Percentiles rank a stretch among this genome's conserved stretches.
Conservation (phyloP, 2,329 filamentous ascomycete species). For the Raffaelea ambrosiae region DNA sequence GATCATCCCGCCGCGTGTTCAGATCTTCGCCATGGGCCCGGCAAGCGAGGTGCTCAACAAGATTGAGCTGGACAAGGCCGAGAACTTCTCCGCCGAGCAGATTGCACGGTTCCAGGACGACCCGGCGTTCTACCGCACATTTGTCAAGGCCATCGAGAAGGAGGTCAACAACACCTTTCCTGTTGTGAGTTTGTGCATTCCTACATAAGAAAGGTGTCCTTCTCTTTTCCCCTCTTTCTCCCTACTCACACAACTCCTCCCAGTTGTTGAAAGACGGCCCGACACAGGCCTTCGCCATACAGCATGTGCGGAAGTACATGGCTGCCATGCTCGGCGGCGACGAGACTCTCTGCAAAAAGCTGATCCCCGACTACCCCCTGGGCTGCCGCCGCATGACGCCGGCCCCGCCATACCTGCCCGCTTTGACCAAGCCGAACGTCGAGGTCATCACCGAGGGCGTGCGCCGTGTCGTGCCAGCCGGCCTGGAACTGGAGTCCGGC, state of each 20-base stretch:
- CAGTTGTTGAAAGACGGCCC: constrained; percentile 31
- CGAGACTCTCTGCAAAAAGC: constrained; percentile 36
- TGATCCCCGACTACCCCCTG: constrained; percentile 41
- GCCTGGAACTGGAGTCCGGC: constrained; percentile 39
- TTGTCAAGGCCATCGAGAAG: constrained; percentile 37
- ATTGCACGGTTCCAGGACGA: constrained; percentile 39
- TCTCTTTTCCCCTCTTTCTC: not conserved
- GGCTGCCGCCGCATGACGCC: constrained; percentile 43
- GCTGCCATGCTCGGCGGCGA: constrained; percentile 36
- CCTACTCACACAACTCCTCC: not conserved
- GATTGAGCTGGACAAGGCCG: constrained; percentile 31
- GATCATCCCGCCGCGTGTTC: constrained; percentile 27
- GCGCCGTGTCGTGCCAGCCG: constrained; percentile 34
- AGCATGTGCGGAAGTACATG: constrained; percentile 38
- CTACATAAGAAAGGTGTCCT: not conserved
- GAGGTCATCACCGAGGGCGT: constrained; percentile 38
- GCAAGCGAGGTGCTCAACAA: constrained; percentile 26
- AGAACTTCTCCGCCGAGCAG: constrained; percentile 33
- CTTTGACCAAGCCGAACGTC: constrained; percentile 36
- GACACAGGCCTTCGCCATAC: constrained; percentile 30
- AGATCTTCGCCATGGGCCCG: constrained; percentile 28
- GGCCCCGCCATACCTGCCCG: constrained; percentile 39
- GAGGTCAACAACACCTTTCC: constrained; percentile 35
- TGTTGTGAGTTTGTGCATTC: constrained; percentile 22
- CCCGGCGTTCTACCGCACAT: constrained; percentile 34